A percentile compares a stretch with the other conserved stretches of the same genome.
Evolutionary conservation across 2,329 filamentous ascomycete species (phyloP).

Genomic region (Hirsutella thompsonii): DNA sequence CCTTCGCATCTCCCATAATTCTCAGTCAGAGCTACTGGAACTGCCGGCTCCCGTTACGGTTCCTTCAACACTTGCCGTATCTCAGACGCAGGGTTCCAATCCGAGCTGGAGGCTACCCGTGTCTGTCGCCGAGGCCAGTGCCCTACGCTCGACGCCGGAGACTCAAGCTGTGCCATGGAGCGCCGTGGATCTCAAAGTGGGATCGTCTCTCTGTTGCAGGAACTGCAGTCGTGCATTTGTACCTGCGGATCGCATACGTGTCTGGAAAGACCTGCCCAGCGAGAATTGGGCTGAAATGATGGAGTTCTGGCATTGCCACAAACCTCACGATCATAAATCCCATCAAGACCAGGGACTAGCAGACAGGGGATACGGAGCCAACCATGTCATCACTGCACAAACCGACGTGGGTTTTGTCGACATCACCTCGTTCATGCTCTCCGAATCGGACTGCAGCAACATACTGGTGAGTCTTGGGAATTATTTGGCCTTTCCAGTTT

Average conservation of each 20-base stretch:
- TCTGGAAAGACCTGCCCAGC: slow-evolving; percentile 89
- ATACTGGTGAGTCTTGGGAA: slow-evolving; percentile 20
- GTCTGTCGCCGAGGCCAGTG: slow-evolving; percentile 10
- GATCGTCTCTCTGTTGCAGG: slow-evolving; percentile 29
- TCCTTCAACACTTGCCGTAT: slow-evolving; percentile 23
- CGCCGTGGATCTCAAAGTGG: slow-evolving; percentile 30
- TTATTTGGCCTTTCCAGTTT: not conserved
- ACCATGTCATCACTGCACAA: slow-evolving; percentile 56
- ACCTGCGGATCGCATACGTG: slow-evolving; percentile 22
- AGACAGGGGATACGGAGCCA: slow-evolving; percentile 71
- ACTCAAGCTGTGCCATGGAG: slow-evolving; percentile 40
- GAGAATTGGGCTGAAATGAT: slow-evolving; percentile 99
- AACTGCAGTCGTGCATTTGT: slow-evolving; percentile 26
- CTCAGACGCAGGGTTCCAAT: slow-evolving; percentile 15
- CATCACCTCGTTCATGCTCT: slow-evolving; percentile 61
- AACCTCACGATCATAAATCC: slow-evolving; percentile 51
- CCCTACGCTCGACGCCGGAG: slow-evolving; percentile 16
- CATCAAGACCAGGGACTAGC: slow-evolving; percentile 35
- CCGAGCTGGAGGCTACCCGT: slow-evolving; percentile 44
- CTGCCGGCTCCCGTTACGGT: slow-evolving; percentile 30
- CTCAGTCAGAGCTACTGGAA: slow-evolving; percentile 16
- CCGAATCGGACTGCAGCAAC: slow-evolving; percentile 48
- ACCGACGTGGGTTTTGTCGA: slow-evolving; percentile 66
- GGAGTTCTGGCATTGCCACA: slow-evolving; percentile 99
- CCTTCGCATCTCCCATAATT: slow-evolving; percentile 36